A percentile compares a stretch with the other conserved stretches of the same genome.
These are phyloP conservation scores for Hypoxylon perforatum DNA, from an alignment of 495 filamentous ascomycete genomes.

Conservation along the genomic window DNA sequence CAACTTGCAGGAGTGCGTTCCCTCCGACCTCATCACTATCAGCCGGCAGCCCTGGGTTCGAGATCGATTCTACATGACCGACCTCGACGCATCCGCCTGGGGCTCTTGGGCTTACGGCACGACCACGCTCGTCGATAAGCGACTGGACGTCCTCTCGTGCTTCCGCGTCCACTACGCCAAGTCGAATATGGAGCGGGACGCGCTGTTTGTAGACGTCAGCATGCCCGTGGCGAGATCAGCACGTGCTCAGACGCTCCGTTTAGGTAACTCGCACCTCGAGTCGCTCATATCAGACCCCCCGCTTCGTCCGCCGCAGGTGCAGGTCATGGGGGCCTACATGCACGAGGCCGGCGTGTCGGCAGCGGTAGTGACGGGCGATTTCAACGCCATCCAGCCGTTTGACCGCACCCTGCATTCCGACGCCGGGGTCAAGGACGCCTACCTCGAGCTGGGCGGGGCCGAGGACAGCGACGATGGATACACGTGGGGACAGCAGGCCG, in stretches of 20 bases:
- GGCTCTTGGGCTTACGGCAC: conserved; percentile 55
- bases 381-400: conserved; percentile 65
- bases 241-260: conserved; percentile 43
- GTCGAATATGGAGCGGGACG: conserved; percentile 59
- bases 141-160: conserved; percentile 47
- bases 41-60: conserved; percentile 54
- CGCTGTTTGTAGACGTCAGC: conserved; percentile 59
- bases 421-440: conserved; percentile 61
- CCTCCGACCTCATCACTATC: conserved; percentile 53
- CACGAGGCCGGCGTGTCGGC: conserved; percentile 37
- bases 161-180: conserved; percentile 57
- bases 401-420: conserved; percentile 56
- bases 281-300: conserved; percentile 54
- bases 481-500: conserved; percentile 65
- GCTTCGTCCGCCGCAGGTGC: conserved; percentile 54
- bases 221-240: conserved; percentile 16
- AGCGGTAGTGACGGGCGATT: conserved; percentile 57
- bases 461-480: conserved; percentile 60
- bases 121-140: conserved; percentile 57
- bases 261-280: conserved; percentile 66
- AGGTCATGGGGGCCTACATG: conserved; percentile 51
- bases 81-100: conserved; percentile 47
- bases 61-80: conserved; percentile 58
- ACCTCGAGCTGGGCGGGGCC: conserved; percentile 58
- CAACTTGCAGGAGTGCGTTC: conserved; percentile 61